Evolutionary conservation across 371 early-diverging fungal species (phyloP).

Genomic region (Mortierella sp.): DNA sequence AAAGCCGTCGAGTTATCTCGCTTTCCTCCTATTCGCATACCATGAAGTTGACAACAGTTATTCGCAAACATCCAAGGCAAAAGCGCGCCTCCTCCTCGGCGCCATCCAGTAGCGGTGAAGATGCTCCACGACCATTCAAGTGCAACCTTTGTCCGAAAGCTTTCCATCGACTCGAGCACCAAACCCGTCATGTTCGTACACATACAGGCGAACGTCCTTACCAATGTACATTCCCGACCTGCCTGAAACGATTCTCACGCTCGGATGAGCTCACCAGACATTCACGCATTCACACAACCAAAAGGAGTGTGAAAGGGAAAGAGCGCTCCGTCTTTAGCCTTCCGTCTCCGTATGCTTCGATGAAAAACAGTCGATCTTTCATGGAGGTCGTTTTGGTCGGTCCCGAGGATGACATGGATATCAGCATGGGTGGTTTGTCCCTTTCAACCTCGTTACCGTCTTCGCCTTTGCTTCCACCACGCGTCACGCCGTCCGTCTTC

Average conservation of each 20-base stretch:
- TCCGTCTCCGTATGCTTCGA: neutral
- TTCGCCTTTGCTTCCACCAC: conserved; percentile 29
- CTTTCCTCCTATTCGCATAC: too few relatives aligned
- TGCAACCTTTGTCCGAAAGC: conserved; percentile 72
- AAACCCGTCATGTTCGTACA: conserved; percentile 88
- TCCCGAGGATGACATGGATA: conserved; percentile 9
- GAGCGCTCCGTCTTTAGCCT: neutral
- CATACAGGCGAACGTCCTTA: conserved; percentile 94
- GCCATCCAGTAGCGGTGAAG: conserved; percentile 34
- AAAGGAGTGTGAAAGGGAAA: conserved; percentile 19
- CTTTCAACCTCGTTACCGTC: conserved; percentile 1
- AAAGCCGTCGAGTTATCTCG: too few relatives aligned
- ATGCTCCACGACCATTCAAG: conserved; percentile 70
- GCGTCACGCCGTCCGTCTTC: conserved; percentile 1
- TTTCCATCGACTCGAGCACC: conserved; percentile 80
- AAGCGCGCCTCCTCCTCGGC: conserved; percentile 10
- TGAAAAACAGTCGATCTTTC: conserved; percentile 13
- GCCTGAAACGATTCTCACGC: conserved; percentile 88
- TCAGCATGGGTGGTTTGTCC: neutral
- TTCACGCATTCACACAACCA: conserved; percentile 73
- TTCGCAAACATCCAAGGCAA: conserved; percentile 14
- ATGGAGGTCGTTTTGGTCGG: conserved; percentile 27
- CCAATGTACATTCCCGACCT: conserved; percentile 79
- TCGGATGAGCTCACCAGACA: conserved; percentile 92
- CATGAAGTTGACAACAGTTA: neutral